These are phyloP conservation scores for Apium graveolens DNA, from an alignment of 129 eudicot genomes.

Conservation along the genomic window DNA sequence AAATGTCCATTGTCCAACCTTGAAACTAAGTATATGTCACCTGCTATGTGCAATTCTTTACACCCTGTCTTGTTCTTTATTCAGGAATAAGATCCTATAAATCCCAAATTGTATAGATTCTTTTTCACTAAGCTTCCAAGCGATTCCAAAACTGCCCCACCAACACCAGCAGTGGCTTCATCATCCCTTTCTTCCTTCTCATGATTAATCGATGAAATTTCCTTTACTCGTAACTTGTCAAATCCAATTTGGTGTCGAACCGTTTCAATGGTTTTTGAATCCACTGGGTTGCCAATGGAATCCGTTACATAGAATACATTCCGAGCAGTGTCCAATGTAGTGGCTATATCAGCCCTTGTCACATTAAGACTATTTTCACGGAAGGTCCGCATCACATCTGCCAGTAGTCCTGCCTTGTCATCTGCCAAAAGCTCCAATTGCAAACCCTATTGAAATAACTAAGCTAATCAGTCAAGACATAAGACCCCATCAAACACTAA, in stretches of 20 bases:
- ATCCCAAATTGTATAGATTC: slow-evolving; percentile 75
- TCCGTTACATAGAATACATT: slow-evolving; percentile 74
- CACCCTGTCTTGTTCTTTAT: slow-evolving; percentile 3
- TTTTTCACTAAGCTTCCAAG: slow-evolving; percentile 77
- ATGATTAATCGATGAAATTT: slow-evolving; percentile 39
- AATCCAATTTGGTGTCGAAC: slow-evolving; percentile 56
- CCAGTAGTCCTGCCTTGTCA: slow-evolving; percentile 56
- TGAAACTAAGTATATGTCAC: background rate
- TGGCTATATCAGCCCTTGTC: slow-evolving; percentile 73
- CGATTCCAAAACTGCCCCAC: slow-evolving; percentile 69
- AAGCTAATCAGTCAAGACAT: background rate
- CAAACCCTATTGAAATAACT: slow-evolving; percentile 47
- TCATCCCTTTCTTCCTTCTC: slow-evolving; percentile 33
- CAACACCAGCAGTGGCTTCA: slow-evolving; percentile 36
- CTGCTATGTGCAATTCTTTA: background rate
- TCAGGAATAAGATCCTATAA: slow-evolving; percentile 64
- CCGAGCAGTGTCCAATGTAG: slow-evolving; percentile 38
- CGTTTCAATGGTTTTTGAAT: slow-evolving; percentile 47
- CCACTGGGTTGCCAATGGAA: slow-evolving; percentile 46
- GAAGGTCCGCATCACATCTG: slow-evolving; percentile 73
- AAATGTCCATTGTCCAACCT: background rate
- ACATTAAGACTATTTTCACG: slow-evolving; percentile 79
- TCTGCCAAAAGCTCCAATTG: slow-evolving; percentile 56
- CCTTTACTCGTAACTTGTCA: slow-evolving; percentile 63
- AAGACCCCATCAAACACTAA: background rate